phyloP scores from a whole-genome alignment of 2,329 filamentous ascomycete genomes.

The Cercospora janseana region DNA sequence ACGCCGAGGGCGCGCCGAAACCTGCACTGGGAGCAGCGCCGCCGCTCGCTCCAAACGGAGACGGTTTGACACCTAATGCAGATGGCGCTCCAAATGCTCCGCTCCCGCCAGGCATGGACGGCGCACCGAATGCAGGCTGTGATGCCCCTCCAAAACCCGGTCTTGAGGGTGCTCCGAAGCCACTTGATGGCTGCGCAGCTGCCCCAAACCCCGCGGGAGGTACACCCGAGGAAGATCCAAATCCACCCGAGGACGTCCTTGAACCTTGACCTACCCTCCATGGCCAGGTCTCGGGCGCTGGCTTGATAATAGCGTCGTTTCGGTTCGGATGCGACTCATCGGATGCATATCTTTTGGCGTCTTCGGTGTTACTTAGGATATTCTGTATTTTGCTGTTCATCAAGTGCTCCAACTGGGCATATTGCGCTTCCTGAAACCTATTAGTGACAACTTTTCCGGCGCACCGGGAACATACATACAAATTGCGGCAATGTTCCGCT shows the following conservation, averaged over 20 bases:
- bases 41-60: not conserved
- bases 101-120: conserved; percentile 11
- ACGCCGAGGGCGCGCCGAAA: conserved; percentile 33
- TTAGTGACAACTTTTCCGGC: not conserved
- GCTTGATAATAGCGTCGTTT: conserved; percentile 8
- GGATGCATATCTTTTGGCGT: conserved; percentile 1
- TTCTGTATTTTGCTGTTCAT: conserved; percentile 8
- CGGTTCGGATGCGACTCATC: conserved; percentile 11
- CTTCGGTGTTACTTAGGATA: conserved; percentile 9
- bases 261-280: not conserved
- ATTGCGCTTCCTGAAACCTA: not conserved
- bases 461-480: not conserved
- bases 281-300: not conserved
- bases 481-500: conserved; percentile 51
- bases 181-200: conserved; percentile 18
- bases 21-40: conserved; percentile 12
- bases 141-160: conserved; percentile 15
- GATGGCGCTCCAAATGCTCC: conserved; percentile 40
- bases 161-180: conserved; percentile 11
- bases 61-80: conserved; percentile 8
- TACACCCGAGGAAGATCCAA: not conserved
- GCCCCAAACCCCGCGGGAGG: conserved; percentile 25
- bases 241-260: not conserved
- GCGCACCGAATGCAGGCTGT: conserved; percentile 20
- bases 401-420: conserved; percentile 4